Evolutionary conservation across 345 rosid species (phyloP), one percentile per base, ranked within the genome.

Genomic region (Hibiscus mutabilis): DNA sequence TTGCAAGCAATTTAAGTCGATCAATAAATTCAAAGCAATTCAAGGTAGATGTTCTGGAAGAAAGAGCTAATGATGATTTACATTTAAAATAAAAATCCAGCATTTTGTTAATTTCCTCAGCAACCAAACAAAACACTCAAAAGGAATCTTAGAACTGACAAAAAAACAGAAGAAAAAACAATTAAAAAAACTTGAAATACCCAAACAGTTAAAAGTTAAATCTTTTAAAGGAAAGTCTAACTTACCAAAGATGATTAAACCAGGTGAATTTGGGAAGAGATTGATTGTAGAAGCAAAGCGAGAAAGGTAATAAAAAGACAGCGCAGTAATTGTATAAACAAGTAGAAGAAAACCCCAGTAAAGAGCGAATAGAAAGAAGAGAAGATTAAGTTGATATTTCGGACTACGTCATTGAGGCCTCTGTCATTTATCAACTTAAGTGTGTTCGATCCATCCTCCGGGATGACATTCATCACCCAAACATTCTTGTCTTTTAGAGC

Each of bases 401-500:
- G 8, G 8, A 51, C 58, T 19, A n/a, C 0, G 58, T 53, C 93
- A 29, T 91, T 91, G 35, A 93, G 76, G 77, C 97, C 96, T 66
- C 98, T 83, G 82, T 94, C 97, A 53, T 89, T 89, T 69, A 93
- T 81, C 73, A 89, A 66, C 84, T 91, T 91, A 13, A 94, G 81
- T 4, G 93, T 94, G 83, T 90, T 91, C 24, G 89, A 95, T 59
- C 95, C 95, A 12, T 91, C 91, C 33, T 85, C 84, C 2, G 91
- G 84, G 70, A 88, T 86, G 25, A 90, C 96, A 79, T 88, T 89
- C 97, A 91, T 94, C 62, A 90, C 95, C 98, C 98, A 94, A 1
- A 89, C 92, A 79, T 91, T 88, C 79, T 90, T 94, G 37, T 73
- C 80, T 74, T 84, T 89, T 19, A 94, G 83, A 46, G 97, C 92